These are phyloP conservation scores for Leishmania aethiopica DNA, from an alignment of 208 protist species.

Conservation along the genomic window DNA sequence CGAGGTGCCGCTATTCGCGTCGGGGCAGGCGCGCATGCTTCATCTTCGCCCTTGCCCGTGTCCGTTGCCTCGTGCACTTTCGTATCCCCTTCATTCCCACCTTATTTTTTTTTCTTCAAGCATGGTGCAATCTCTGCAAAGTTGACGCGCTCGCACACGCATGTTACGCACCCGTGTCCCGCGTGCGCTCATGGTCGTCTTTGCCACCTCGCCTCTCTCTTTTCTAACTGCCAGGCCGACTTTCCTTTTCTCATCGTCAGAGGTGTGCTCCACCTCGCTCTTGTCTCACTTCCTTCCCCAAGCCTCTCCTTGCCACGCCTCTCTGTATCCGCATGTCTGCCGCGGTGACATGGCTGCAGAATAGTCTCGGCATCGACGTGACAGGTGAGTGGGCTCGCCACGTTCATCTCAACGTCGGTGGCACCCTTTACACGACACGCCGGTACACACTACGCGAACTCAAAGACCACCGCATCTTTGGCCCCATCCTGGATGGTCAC, in stretches of 20 bases:
- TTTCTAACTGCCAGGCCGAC: not conserved
- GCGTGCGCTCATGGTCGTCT: not conserved
- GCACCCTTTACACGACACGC: conserved; percentile 50
- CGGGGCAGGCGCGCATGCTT: not conserved
- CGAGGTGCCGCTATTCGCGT: not conserved
- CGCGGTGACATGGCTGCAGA: conserved; percentile 39
- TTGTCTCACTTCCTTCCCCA: not conserved
- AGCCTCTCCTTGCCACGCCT: not conserved
- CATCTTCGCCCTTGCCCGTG: not conserved
- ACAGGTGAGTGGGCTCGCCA: conserved; percentile 47
- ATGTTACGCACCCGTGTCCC: not conserved
- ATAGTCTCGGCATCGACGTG: conserved; percentile 43
- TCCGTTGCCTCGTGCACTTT: not conserved
- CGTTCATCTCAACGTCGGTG: conserved; percentile 70
- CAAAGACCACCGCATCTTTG: conserved; percentile 48
- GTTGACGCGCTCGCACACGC: too few species aligned
- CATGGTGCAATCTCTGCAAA: not conserved
- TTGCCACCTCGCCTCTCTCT: not conserved
- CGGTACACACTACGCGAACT: conserved; percentile 40
- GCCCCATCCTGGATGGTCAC: conserved; percentile 52
- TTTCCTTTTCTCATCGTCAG: not conserved
- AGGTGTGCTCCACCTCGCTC: not conserved
- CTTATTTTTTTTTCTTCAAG: not conserved
- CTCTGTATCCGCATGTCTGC: conserved; percentile 4
- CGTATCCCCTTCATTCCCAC: not conserved